A percentile compares a stretch with the other conserved stretches of the same genome.
Conservation (phyloP, 2,329 filamentous ascomycete species). For the Colletotrichum sp. region DNA sequence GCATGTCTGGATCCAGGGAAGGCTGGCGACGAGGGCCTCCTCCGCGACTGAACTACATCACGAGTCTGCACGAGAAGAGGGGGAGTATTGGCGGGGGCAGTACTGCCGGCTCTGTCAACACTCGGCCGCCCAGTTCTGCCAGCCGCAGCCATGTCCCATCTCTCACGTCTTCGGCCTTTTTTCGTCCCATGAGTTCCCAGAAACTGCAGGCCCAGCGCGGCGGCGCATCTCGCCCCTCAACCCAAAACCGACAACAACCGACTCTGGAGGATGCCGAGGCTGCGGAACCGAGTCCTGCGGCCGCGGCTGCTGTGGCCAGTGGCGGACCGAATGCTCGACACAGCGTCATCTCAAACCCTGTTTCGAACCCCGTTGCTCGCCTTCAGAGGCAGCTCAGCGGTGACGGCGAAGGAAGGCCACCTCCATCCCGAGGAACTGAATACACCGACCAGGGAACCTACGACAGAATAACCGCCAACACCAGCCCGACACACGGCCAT, state of each 20-base stretch:
- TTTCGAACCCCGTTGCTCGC: conserved; percentile 48
- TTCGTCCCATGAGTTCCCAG: conserved; percentile 95
- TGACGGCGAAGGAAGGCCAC: conserved; percentile 60
- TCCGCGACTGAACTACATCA: conserved; percentile 55
- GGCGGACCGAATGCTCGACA: conserved; percentile 50
- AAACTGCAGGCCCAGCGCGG: conserved; percentile 89
- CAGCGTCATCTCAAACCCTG: conserved; percentile 51
- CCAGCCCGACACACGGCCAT: conserved; percentile 71
- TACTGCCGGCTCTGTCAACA: conserved; percentile 36
- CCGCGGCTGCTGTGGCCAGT: conserved; percentile 35
- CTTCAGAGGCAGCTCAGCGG: conserved; percentile 37
- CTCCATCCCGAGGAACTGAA: conserved; percentile 80
- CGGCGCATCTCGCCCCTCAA: conserved; percentile 54
- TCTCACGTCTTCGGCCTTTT: conserved; percentile 88
- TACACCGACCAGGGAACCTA: conserved; percentile 76
- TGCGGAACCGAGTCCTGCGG: conserved; percentile 39
- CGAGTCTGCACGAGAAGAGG: conserved; percentile 49
- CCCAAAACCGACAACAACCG: conserved; percentile 37
- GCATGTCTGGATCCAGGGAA: conserved; percentile 30
- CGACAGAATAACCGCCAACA: conserved; percentile 75
- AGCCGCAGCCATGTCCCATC: conserved; percentile 90
- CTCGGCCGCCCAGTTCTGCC: conserved; percentile 59
- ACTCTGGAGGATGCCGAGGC: conserved; percentile 27
- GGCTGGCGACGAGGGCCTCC: conserved; percentile 49
- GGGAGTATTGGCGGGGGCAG: conserved; percentile 42